Evolutionary conservation across 169 alveolate species (phyloP), one percentile per base, ranked within the genome.

Genomic region (Plasmodium billcollinsi): DNA sequence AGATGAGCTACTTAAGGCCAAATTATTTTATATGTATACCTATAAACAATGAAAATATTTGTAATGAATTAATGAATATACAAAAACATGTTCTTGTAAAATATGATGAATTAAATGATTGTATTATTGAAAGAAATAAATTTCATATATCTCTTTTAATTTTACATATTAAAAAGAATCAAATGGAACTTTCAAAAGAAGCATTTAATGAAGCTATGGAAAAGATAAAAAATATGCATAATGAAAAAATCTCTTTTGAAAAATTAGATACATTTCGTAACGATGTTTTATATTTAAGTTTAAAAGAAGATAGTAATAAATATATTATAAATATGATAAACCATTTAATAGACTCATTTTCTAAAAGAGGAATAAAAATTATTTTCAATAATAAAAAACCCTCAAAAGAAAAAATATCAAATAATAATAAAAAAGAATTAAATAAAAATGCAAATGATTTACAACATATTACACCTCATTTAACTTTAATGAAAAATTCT

Each of bases 401-500:
- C 0, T 21, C 11, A 21, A 33, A 56, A 20, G 4, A 52, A 8
- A 24, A 2, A 12, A 45, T 43, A 11, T 43, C 62, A 20, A 18
- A 18, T 7, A 29, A 24, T 45, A 56, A 12, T 56, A 56, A 56
- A 21, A 56, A 56, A 5, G 24, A 56, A 15, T 12, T 56, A n/a
- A 56, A 14, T 56, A 56, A 56, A 56, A 56, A 56, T 56, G 1
- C 33, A 18, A 49, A 11, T 45, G 49, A 43, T 5, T 20, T 49
- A 12, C 70, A 76, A n/a, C 11, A 63, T 7, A 56, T 80, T 54
- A 80, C 73, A 11, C 90, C 90, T 47, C 90, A 80, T 61, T 58
- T 80, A 49, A 80, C 90, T 72, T 18, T 80, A 33, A 80, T 80
- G 90, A 80, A 80, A 80, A 80, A 80, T 21, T 80, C 90, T 4